Conservation (phyloP, 306 rosid species). For the Elaeagnus macrophylla region DNA sequence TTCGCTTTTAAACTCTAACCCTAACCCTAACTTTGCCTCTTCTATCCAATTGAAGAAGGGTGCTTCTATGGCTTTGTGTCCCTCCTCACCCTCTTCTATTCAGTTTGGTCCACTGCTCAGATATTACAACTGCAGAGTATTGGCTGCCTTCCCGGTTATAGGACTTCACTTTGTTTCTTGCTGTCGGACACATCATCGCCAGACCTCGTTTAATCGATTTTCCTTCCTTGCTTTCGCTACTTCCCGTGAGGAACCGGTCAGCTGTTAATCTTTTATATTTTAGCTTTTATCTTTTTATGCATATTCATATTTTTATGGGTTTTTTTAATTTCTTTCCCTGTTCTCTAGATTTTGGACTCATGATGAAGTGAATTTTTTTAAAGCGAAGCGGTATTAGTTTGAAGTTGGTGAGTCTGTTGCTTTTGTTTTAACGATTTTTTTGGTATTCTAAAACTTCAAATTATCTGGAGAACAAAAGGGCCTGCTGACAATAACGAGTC, state of each 20-base stretch:
- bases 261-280: background rate
- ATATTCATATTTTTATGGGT: background rate
- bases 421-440: too few relatives aligned
- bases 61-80: constrained; percentile 12
- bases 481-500: too few relatives aligned
- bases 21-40: constrained; percentile 12
- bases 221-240: constrained; percentile 37
- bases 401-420: too few relatives aligned
- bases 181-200: constrained; percentile 21
- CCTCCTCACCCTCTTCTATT: constrained; percentile 12
- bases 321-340: too few relatives aligned
- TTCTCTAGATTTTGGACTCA: too few relatives aligned
- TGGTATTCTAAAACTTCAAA: too few relatives aligned
- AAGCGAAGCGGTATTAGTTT: too few relatives aligned
- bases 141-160: constrained; percentile 15
- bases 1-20: constrained; percentile 55
- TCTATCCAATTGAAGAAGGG: constrained; percentile 16
- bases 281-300: background rate
- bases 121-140: constrained; percentile 23
- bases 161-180: constrained; percentile 9
- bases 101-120: constrained; percentile 40
- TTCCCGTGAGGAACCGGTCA: constrained; percentile 61
- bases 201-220: constrained; percentile 20
- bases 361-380: too few relatives aligned
- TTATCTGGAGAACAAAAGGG: too few relatives aligned